Evolutionary conservation across 225 moss, liverwort and hornwort species (phyloP), one percentile per base, ranked within the genome.

Genomic region (Physcomitrellopsis africana): DNA sequence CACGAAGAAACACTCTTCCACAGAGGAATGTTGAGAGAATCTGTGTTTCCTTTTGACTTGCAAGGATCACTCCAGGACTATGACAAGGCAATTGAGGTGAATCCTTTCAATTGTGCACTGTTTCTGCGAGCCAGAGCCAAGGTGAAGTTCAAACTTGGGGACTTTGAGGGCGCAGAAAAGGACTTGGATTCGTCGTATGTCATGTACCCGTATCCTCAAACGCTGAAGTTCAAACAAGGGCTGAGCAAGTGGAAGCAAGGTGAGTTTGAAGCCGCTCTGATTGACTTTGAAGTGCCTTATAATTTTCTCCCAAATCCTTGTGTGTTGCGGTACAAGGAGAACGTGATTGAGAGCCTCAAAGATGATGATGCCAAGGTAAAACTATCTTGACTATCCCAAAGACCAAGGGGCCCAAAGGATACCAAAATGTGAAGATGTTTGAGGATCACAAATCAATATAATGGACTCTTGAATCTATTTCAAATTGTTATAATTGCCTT

Each of bases 121-220:
- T 11, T 7, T 3, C 9, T 47, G 2, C 56, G 19, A 32, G 75
- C 75, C 10, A 65, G 75, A 20, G n/a, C 75, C 29, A 67, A 60
- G 58, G 67, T 76, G 49, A 67, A 76, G 14, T 76, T 76, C 43
- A 67, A 76, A 18, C 75, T 76, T 32, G 75, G 75, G 56, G 75
- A 76, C 47, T 67, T 76, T 1, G 67, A 66, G 11, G 75, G 57
- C 32, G 75, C 75, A 8, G 75, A 24, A 48, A 13, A 1, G 0
- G 75, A 76, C 57, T 76, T 76, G 67, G 67, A 76, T 11, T 11
- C 8, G 32, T 76, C 75, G 26, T 67, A 76, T 48, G 67, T 24
- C 1, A 68, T 76, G 76, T 68, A 47, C 9, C 48, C 60, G 9
- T 0, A 58, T 58, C 0, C 68, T 7, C 60, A 68, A 10, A 76